phyloP scores from a whole-genome alignment of 2,329 filamentous ascomycete species.

The Herpotrichia juniperi region DNA sequence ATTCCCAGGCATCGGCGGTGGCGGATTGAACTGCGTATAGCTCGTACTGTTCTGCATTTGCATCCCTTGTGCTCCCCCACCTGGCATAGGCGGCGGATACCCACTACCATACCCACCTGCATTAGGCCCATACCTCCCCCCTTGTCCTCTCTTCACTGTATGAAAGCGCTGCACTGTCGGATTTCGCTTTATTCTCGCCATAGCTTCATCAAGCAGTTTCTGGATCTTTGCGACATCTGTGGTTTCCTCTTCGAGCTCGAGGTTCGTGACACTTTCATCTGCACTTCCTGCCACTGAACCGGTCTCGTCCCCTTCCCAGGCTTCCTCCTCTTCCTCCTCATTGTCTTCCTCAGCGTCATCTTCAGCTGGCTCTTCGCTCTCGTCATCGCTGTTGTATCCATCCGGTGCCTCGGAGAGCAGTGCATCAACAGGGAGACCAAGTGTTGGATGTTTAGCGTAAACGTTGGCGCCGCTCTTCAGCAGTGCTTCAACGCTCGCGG shows the following conservation, averaged over 20 bases:
- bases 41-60: slow-evolving; percentile 6
- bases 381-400: slow-evolving; percentile 23
- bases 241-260: slow-evolving; percentile 62
- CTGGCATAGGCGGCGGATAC: slow-evolving; percentile 5
- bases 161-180: slow-evolving; percentile 24
- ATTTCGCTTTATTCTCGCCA: slow-evolving; percentile 27
- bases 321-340: slow-evolving; percentile 18
- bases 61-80: neutral
- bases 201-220: slow-evolving; percentile 26
- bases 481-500: slow-evolving; percentile 21
- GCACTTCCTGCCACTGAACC: slow-evolving; percentile 15
- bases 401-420: slow-evolving; percentile 16
- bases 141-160: slow-evolving; percentile 16
- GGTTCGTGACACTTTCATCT: slow-evolving; percentile 26
- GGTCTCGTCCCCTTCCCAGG: slow-evolving; percentile 7
- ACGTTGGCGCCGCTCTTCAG: slow-evolving; percentile 27
- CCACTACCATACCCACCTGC: slow-evolving; percentile 2
- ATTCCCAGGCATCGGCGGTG: neutral
- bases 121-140: slow-evolving; percentile 7
- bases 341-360: slow-evolving; percentile 14
- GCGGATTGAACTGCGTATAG: slow-evolving; percentile 8
- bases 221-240: slow-evolving; percentile 58
- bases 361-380: slow-evolving; percentile 9
- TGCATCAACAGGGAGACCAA: slow-evolving; percentile 18
- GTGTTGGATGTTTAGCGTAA: slow-evolving; percentile 18